Percentiles rank a stretch among this genome's conserved stretches.
These are phyloP conservation scores for Protomyces arabidopsidicola DNA, from an alignment of 1,139 yeast species.

Conservation along the genomic window DNA sequence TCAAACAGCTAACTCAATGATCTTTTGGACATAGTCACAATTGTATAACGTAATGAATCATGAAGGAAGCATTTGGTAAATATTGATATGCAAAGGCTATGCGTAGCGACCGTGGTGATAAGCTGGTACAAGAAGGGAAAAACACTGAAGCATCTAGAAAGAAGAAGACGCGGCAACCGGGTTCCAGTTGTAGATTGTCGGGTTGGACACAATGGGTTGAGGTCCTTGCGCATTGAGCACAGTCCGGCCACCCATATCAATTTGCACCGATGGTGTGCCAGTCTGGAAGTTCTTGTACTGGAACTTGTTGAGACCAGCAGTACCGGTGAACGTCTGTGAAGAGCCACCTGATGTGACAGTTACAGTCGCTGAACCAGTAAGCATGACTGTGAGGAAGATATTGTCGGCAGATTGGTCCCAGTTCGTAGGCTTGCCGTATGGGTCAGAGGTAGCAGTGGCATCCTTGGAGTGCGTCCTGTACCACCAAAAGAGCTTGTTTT, in stretches of 20 bases:
- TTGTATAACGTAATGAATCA: no score
- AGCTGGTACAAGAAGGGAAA: neutral
- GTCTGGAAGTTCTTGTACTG: conserved; percentile 12
- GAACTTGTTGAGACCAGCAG: conserved; percentile 27
- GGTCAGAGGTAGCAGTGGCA: conserved; percentile 26
- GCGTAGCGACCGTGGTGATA: neutral
- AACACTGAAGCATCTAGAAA: neutral
- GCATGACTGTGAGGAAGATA: conserved; percentile 21
- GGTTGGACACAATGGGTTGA: conserved; percentile 7
- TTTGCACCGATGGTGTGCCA: conserved; percentile 23
- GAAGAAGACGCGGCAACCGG: conserved; percentile 21
- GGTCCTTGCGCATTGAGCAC: conserved; percentile 18
- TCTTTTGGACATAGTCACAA: no score
- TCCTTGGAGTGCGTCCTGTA: conserved; percentile 28
- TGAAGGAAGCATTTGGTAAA: neutral
- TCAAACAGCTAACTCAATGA: neutral
- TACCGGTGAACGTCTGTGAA: conserved; percentile 18
- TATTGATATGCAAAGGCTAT: neutral
- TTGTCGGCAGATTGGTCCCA: conserved; percentile 24
- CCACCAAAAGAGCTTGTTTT: conserved; percentile 29
- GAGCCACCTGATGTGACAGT: conserved; percentile 27
- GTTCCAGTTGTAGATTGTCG: conserved; percentile 24
- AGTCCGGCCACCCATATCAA: conserved; percentile 7
- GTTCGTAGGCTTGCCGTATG: conserved; percentile 27
- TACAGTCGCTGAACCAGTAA: conserved; percentile 25